Conservation (phyloP, 2,329 filamentous ascomycete genomes). For the Hirsutella minnesotensis region DNA sequence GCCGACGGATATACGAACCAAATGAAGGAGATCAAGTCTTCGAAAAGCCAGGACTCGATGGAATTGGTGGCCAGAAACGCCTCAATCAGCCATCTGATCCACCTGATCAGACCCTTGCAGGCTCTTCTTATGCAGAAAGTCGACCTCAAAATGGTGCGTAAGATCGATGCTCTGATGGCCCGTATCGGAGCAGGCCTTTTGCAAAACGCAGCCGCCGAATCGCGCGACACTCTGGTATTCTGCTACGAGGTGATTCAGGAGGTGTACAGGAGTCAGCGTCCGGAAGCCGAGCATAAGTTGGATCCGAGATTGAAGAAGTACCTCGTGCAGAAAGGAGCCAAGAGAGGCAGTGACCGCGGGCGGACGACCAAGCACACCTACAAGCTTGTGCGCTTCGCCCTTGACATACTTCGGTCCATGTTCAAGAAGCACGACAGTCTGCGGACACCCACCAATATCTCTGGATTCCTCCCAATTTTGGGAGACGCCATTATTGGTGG, state of each 20-base stretch:
- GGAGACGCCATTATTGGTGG: constrained; percentile 75
- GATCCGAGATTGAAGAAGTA: constrained; percentile 59
- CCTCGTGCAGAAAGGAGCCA: constrained; percentile 67
- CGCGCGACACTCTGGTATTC: constrained; percentile 77
- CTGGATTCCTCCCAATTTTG: constrained; percentile 78
- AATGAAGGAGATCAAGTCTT: constrained; percentile 97
- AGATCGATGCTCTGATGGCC: constrained; percentile 79
- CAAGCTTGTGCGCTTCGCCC: constrained; percentile 78
- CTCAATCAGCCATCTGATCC: constrained; percentile 60
- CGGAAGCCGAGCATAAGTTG: constrained; percentile 37
- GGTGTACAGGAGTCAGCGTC: constrained; percentile 56
- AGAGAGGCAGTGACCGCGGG: constrained; percentile 59
- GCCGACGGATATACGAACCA: constrained; percentile 89
- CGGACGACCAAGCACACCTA: constrained; percentile 69
- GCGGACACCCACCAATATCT: constrained; percentile 65
- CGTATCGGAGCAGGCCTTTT: constrained; percentile 75
- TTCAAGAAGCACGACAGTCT: constrained; percentile 76
- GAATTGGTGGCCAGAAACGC: constrained; percentile 78
- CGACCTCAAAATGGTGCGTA: constrained; percentile 69
- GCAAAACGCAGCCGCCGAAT: constrained; percentile 67
- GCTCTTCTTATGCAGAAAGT: constrained; percentile 73
- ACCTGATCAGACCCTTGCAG: constrained; percentile 68
- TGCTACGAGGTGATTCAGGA: constrained; percentile 91
- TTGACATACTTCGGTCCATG: constrained; percentile 79
- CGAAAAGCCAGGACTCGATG: constrained; percentile 97